phyloP scores from a whole-genome alignment of 2,329 filamentous ascomycete genomes.

The Microcera coccophila region DNA sequence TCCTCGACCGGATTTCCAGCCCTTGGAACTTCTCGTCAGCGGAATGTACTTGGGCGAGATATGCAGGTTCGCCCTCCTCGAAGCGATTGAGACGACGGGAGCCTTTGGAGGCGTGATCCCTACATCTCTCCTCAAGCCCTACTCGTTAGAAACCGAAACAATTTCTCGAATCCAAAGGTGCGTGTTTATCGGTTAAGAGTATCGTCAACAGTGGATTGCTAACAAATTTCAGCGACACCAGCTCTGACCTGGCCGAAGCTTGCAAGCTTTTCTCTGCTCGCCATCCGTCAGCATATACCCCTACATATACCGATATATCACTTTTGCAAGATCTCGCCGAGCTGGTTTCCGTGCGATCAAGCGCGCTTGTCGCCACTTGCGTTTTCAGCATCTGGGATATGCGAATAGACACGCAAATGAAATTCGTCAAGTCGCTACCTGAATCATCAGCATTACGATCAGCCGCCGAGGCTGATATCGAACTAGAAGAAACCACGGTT shows the following conservation, averaged over 20 bases:
- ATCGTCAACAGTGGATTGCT: constrained; percentile 9
- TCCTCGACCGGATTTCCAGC: constrained; percentile 57
- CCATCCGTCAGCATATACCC: constrained; percentile 44
- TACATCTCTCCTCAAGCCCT: constrained; percentile 47
- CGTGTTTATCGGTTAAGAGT: no score
- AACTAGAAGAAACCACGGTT: constrained; percentile 53
- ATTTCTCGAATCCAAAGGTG: constrained; percentile 57
- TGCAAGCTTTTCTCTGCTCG: constrained; percentile 46
- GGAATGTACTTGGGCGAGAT: constrained; percentile 67
- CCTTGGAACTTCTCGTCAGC: constrained; percentile 59
- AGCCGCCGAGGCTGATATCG: constrained; percentile 50
- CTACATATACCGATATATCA: constrained; percentile 46
- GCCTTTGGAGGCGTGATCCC: constrained; percentile 56
- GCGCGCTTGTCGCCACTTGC: constrained; percentile 55
- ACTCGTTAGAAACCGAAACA: constrained; percentile 59
- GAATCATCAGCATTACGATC: constrained; percentile 33
- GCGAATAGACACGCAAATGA: constrained; percentile 44
- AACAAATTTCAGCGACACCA: constrained; percentile 41
- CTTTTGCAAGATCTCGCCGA: constrained; percentile 51
- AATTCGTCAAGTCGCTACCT: constrained; percentile 30
- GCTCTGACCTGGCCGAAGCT: constrained; percentile 41
- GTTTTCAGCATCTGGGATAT: constrained; percentile 58
- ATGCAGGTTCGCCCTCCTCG: constrained; percentile 53
- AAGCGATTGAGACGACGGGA: constrained; percentile 53
- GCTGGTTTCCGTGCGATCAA: constrained; percentile 54